Percentiles rank a stretch among this genome's conserved stretches.
phyloP scores from a whole-genome alignment of 306 rosid genomes.

The Rosa multiflora region DNA sequence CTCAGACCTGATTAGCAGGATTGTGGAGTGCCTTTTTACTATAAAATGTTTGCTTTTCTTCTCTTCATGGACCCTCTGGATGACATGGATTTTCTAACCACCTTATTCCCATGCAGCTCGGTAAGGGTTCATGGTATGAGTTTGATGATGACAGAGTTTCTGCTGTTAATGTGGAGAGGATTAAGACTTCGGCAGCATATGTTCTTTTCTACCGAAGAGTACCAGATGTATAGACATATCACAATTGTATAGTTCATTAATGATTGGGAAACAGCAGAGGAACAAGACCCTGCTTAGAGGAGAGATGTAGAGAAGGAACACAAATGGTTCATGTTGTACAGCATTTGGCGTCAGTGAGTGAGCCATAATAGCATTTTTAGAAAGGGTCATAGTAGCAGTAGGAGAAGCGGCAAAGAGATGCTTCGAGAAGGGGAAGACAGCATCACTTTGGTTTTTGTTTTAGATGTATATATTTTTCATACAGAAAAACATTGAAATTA shows the following conservation, averaged over 20 bases:
- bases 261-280: conserved; percentile 23
- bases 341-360: conserved; percentile 23
- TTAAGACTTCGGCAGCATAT: conserved; percentile 75
- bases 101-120: conserved; percentile 51
- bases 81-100: background rate
- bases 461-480: background rate
- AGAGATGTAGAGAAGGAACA: conserved; percentile 29
- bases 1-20: background rate
- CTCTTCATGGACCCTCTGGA: background rate
- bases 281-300: background rate
- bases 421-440: background rate
- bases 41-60: background rate
- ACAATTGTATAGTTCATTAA: conserved; percentile 32
- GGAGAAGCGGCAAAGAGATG: background rate
- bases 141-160: conserved; percentile 73
- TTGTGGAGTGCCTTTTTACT: background rate
- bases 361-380: conserved; percentile 3
- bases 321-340: conserved; percentile 35
- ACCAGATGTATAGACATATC: conserved; percentile 32
- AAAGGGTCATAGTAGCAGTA: background rate
- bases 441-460: background rate
- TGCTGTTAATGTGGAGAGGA: conserved; percentile 38
- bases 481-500: background rate
- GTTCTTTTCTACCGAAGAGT: conserved; percentile 82
- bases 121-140: conserved; percentile 59